A percentile compares a stretch with the other conserved stretches of the same genome.
phyloP scores from a whole-genome alignment of 2,329 filamentous ascomycete genomes.

The Blumeriella jaapii region DNA sequence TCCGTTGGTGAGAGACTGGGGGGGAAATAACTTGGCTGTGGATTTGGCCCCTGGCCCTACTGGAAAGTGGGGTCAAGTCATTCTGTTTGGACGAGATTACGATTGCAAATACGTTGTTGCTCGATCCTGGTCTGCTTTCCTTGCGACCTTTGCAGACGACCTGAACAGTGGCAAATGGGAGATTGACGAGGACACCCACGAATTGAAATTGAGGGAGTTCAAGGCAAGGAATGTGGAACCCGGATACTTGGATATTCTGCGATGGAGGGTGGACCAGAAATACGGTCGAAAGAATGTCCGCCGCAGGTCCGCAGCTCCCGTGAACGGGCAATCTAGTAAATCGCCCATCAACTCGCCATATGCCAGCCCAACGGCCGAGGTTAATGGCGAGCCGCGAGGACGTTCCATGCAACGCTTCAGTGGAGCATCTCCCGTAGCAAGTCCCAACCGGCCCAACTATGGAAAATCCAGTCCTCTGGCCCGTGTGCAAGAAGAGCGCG shows the following conservation, averaged over 20 bases:
- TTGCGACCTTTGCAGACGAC: slow-evolving; percentile 83
- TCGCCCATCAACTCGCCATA: slow-evolving; percentile 48
- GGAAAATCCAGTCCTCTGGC: slow-evolving; percentile 63
- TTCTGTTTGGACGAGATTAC: slow-evolving; percentile 93
- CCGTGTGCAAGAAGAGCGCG: slow-evolving; percentile 58
- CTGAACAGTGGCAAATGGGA: slow-evolving; percentile 80
- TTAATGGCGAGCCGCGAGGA: slow-evolving; percentile 50
- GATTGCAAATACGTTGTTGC: slow-evolving; percentile 97
- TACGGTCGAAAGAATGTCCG: slow-evolving; percentile 50
- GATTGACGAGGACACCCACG: slow-evolving; percentile 83
- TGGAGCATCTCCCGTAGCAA: slow-evolving; percentile 49
- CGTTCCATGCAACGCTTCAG: slow-evolving; percentile 60
- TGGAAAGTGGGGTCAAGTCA: slow-evolving; percentile 92
- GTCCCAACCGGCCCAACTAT: slow-evolving; percentile 53
- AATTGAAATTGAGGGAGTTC: slow-evolving; percentile 89
- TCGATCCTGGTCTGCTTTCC: slow-evolving; percentile 78
- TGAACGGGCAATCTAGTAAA: slow-evolving; percentile 28
- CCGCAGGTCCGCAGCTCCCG: slow-evolving; percentile 38
- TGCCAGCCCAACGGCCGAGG: slow-evolving; percentile 49
- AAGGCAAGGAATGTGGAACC: slow-evolving; percentile 83
- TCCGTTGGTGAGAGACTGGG: slow-evolving; percentile 92
- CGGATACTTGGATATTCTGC: slow-evolving; percentile 83
- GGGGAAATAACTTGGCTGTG: slow-evolving; percentile 91
- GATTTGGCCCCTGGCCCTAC: slow-evolving; percentile 83
- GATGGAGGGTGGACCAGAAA: slow-evolving; percentile 94